phyloP scores from a whole-genome alignment of 176 grass and related monocot species.

The Oryza brachyantha region DNA sequence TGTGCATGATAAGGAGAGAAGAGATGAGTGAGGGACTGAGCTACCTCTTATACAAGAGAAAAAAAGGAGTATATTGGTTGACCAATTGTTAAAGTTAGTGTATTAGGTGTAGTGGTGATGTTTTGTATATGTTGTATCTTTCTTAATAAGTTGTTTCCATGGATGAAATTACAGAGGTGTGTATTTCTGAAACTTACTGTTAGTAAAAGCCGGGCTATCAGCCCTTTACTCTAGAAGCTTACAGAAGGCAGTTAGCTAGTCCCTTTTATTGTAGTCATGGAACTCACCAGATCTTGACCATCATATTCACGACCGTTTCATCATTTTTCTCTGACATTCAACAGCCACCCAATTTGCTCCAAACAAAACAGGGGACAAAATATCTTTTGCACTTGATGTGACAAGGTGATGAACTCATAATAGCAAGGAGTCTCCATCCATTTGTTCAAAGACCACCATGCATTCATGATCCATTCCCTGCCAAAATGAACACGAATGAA shows the following conservation, averaged over 20 bases:
- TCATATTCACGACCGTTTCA: not conserved
- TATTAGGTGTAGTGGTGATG: too few relatives aligned
- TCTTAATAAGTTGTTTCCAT: too few relatives aligned
- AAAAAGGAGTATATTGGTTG: too few relatives aligned
- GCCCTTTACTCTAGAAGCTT: too few relatives aligned
- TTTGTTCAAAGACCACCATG: not conserved
- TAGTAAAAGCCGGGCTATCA: too few relatives aligned
- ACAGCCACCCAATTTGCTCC: not conserved
- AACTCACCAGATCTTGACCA: not conserved
- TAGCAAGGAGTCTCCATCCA: not conserved
- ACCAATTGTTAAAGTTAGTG: too few relatives aligned
- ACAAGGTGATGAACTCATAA: conserved; percentile 15
- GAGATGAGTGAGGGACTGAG: too few relatives aligned
- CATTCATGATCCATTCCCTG: not conserved
- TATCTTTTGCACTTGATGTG: conserved; percentile 17
- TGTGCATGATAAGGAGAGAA: too few relatives aligned
- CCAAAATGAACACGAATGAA: not conserved
- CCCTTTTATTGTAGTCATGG: conserved; percentile 3
- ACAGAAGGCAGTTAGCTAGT: not conserved
- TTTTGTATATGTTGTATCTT: too few relatives aligned
- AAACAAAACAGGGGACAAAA: not conserved
- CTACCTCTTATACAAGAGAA: too few relatives aligned
- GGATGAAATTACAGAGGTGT: too few relatives aligned
- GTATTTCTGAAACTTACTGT: too few relatives aligned
- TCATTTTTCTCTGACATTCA: not conserved